These are phyloP conservation scores for Tricholomella constricta DNA, from an alignment of 768 basidiomycete genomes.

Conservation along the genomic window DNA sequence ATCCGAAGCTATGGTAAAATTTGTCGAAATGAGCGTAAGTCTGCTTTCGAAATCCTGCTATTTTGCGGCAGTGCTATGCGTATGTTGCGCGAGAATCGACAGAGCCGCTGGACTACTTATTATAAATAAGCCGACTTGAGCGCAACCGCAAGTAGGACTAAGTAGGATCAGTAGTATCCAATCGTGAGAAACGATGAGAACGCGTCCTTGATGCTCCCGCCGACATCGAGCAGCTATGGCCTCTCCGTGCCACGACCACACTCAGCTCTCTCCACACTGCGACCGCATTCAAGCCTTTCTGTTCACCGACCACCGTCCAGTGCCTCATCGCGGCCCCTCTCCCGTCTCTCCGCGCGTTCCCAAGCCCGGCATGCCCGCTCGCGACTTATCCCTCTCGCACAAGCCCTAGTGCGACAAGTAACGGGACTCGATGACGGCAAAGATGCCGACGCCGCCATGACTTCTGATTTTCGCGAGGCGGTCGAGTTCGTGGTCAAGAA, in stretches of 20 bases:
- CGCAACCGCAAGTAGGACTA: no score
- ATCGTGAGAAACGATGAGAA: no score
- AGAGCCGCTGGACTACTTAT: no score
- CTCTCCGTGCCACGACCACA: conserved; percentile 35
- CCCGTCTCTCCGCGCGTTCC: conserved; percentile 44
- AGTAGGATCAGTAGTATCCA: no score
- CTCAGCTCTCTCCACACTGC: conserved; percentile 41
- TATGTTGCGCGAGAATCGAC: no score
- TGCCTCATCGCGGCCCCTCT: conserved; percentile 36
- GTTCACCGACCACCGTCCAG: conserved; percentile 29
- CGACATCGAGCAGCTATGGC: conserved; percentile 23
- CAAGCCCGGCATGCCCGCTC: conserved; percentile 44
- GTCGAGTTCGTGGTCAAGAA: conserved; percentile 62
- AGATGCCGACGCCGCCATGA: conserved; percentile 33
- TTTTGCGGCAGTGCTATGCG: no score
- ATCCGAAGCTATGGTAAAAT: no score
- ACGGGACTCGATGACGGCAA: conserved; percentile 50
- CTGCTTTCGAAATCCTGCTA: no score
- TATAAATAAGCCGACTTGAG: no score
- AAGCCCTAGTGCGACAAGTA: conserved; percentile 53
- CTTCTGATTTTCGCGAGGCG: conserved; percentile 42
- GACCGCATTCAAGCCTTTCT: conserved; percentile 20
- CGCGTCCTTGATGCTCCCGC: conserved; percentile 26
- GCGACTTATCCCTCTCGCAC: conserved; percentile 55
- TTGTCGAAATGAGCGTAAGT: no score